A percentile compares a stretch with the other conserved stretches of the same genome.
Evolutionary conservation across 345 rosid genomes (phyloP).

Genomic region (Corchorus olitorius): DNA sequence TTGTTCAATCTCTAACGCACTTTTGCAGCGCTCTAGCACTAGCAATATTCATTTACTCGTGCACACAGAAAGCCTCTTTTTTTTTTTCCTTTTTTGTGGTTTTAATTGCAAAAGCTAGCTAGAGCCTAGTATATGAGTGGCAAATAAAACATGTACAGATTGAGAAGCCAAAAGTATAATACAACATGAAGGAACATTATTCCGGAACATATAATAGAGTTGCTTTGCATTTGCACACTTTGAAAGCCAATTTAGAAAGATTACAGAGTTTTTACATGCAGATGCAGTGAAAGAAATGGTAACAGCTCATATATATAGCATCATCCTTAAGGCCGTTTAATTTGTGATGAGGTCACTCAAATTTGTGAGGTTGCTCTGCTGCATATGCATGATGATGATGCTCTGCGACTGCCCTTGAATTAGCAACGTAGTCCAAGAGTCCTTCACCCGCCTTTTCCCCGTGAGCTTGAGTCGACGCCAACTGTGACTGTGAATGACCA

Average conservation of each 20-base stretch:
- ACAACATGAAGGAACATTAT: neutral
- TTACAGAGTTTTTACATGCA: constrained; percentile 2
- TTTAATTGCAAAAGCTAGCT: neutral
- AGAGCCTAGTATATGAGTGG: neutral
- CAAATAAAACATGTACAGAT: constrained; percentile 3
- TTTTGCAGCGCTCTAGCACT: neutral
- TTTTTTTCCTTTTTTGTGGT: neutral
- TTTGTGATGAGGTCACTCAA: neutral
- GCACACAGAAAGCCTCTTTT: neutral
- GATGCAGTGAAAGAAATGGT: constrained; percentile 1
- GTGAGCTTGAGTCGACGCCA: constrained; percentile 40
- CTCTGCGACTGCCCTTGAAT: constrained; percentile 9
- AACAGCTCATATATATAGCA: neutral
- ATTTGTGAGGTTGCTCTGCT: constrained; percentile 24
- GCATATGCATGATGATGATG: neutral
- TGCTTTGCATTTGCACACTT: constrained; percentile 13
- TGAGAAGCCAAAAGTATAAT: neutral
- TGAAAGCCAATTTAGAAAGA: neutral
- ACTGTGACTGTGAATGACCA: constrained; percentile 50
- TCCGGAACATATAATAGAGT: neutral
- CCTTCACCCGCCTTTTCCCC: constrained; percentile 54
- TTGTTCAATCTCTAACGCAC: neutral
- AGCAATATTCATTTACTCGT: too few species aligned
- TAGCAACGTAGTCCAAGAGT: constrained; percentile 66
- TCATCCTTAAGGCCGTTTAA: neutral